A percentile compares a stretch with the other conserved stretches of the same genome.
phyloP scores from a whole-genome alignment of 2,329 filamentous ascomycete genomes.

The Metarhizium humberi region DNA sequence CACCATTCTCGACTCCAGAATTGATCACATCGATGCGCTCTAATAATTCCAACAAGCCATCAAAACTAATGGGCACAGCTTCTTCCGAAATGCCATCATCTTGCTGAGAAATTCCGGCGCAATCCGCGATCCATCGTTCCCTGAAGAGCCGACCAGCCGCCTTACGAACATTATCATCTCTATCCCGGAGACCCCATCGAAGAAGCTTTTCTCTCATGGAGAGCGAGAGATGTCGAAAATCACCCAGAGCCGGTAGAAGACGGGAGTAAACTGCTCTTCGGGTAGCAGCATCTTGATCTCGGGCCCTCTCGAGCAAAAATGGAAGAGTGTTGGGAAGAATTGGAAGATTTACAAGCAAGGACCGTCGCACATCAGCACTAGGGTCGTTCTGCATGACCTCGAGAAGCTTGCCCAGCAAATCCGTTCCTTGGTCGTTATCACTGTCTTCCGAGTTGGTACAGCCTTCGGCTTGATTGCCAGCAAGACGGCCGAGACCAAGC shows the following conservation, averaged over 20 bases:
- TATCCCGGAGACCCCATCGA: constrained; percentile 86
- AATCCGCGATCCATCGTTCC: constrained; percentile 97
- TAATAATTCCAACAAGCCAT: constrained; percentile 81
- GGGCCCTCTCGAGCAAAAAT: constrained; percentile 79
- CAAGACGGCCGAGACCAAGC: constrained; percentile 76
- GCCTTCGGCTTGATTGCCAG: constrained; percentile 66
- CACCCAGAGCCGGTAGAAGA: constrained; percentile 77
- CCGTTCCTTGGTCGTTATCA: constrained; percentile 52
- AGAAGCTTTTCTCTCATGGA: constrained; percentile 93
- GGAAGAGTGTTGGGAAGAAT: constrained; percentile 74
- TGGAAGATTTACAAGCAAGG: constrained; percentile 82
- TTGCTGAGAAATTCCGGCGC: constrained; percentile 58
- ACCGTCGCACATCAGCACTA: constrained; percentile 83
- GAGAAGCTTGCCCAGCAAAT: constrained; percentile 72
- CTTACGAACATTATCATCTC: constrained; percentile 89
- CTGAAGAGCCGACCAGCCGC: constrained; percentile 83
- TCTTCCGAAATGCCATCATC: constrained; percentile 47
- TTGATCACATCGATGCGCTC: constrained; percentile 92
- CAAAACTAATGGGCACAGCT: constrained; percentile 57
- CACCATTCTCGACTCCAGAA: constrained; percentile 79
- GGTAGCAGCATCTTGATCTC: constrained; percentile 79
- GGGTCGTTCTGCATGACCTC: constrained; percentile 90
- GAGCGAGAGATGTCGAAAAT: constrained; percentile 88
- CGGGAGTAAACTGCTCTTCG: constrained; percentile 79
- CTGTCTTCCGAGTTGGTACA: constrained; percentile 62